Base-by-base conservation (phyloP, 2,329 filamentous ascomycete genomes). In the Zymoseptoria brevis region DNA sequence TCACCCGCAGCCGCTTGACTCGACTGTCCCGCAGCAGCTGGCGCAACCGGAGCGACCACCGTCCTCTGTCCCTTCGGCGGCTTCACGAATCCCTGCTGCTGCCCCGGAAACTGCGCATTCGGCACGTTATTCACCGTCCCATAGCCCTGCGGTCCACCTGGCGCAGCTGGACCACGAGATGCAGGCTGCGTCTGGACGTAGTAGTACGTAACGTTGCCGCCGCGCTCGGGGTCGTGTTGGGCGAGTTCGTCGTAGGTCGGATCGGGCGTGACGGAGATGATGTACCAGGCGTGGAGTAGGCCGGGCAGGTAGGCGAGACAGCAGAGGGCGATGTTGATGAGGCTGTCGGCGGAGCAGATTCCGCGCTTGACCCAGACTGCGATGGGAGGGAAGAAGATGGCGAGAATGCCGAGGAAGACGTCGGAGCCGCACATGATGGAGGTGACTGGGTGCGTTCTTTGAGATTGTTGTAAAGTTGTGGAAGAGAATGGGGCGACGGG, bases 341-440 rank as follows among this genome's bases (percentile, higher is more conserved):
- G 71, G 8, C 89, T 93, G 77, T 97, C 94, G 59, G 87, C 90
- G 63, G 87, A 89, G 81, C 94, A 99, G 77, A 99, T 81, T 64
- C 94, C 94, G 70, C 88, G 81, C 79, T 97, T 99, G 62, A 99
- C 90, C 94, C 94, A 99, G 69, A 99, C 94, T 90, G 69, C 67
- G 54, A 62, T 56, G 6, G 68, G 73, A 30, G 83, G 83, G 72
- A 86, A 86, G 69, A 86, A 78, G 69, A 85, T 76, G 69, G 83
- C 81, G 63, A 86, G 75, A 54, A 85, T 72, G 70, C 79, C 82
- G 66, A 86, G 75, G 68, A 85, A 84, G 65, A 83, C 77, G 73
- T 86, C 83, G 67, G 80, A 79, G 69, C 81, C 76, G 72, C 82
- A 85, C 82, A 84, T 84, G 50, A 19, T 78, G 63, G 19, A 21